Evolutionary conservation across 352 stramenopile genomes (phyloP).

Genomic region (Pythium sukuiense): DNA sequence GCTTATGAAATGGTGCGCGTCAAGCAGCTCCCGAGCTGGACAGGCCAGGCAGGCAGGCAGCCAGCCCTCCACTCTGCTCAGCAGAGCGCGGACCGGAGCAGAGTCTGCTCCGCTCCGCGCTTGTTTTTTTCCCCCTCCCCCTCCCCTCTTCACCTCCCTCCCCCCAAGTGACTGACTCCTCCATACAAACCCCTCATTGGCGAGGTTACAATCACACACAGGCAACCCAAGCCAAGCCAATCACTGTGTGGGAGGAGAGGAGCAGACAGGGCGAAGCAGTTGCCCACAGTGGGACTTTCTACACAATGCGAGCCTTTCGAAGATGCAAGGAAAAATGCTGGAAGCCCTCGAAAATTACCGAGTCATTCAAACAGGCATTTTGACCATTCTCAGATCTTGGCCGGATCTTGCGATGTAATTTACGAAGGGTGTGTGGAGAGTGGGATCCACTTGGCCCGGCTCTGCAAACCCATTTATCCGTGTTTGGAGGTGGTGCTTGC

Average conservation of each 20-base stretch:
- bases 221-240: conserved; percentile 10
- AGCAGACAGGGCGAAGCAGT: conserved; percentile 4
- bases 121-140: conserved; percentile 21
- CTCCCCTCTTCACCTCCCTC: not conserved
- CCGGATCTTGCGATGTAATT: conserved; percentile 5
- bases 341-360: conserved; percentile 1
- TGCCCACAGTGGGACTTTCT: not conserved
- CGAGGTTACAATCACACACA: conserved; percentile 18
- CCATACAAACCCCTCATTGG: not conserved
- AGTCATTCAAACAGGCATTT: conserved; percentile 4
- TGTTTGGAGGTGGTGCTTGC: not conserved
- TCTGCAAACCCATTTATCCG: not conserved
- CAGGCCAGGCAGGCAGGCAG: conserved; percentile 13
- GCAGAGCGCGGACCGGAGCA: too few relatives aligned
- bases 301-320: not conserved
- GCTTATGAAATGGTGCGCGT: conserved; percentile 25
- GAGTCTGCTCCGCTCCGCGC: not conserved
- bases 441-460: not conserved
- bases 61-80: conserved; percentile 4
- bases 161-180: conserved; percentile 14
- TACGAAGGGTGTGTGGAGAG: not conserved
- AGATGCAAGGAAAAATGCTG: too few relatives aligned
- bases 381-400: conserved; percentile 4
- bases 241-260: not conserved
- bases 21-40: conserved; percentile 14